Conservation (phyloP, 2,329 filamentous ascomycete genomes). For the Penicillium sp. region DNA sequence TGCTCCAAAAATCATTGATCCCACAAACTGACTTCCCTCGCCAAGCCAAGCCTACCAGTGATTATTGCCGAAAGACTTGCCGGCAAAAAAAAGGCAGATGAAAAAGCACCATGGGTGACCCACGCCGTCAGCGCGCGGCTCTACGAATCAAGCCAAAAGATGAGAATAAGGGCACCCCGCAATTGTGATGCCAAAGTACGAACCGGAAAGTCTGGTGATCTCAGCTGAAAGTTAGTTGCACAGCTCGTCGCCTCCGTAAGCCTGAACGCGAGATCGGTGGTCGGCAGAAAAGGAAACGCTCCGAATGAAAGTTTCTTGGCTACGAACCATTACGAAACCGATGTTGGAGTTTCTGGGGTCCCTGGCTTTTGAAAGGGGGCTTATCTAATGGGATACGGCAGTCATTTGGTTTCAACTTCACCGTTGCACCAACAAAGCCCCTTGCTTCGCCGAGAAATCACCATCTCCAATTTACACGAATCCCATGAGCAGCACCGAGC, state of each 20-base stretch:
- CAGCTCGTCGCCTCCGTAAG: background rate
- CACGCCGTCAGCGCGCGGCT: background rate
- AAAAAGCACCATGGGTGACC: background rate
- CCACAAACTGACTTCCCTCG: background rate
- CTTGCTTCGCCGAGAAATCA: background rate
- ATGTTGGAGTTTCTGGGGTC: background rate
- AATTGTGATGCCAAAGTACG: background rate
- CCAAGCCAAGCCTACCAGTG: background rate
- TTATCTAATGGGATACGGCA: background rate
- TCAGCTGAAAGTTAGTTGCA: background rate
- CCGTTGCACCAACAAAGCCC: background rate
- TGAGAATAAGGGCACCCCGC: background rate
- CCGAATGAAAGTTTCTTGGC: background rate
- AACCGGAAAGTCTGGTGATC: background rate
- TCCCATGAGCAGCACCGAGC: background rate
- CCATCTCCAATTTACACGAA: background rate
- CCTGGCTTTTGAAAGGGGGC: background rate
- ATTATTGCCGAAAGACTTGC: background rate
- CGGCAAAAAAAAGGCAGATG: background rate
- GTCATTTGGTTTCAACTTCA: background rate
- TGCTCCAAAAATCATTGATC: background rate
- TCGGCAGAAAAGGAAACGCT: background rate
- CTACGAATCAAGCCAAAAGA: background rate
- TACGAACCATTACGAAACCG: background rate
- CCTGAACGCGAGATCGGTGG: background rate